These are phyloP conservation scores for Neopestalotiopsis clavispora DNA, from an alignment of 2,329 filamentous ascomycete genomes.

Conservation along the genomic window DNA sequence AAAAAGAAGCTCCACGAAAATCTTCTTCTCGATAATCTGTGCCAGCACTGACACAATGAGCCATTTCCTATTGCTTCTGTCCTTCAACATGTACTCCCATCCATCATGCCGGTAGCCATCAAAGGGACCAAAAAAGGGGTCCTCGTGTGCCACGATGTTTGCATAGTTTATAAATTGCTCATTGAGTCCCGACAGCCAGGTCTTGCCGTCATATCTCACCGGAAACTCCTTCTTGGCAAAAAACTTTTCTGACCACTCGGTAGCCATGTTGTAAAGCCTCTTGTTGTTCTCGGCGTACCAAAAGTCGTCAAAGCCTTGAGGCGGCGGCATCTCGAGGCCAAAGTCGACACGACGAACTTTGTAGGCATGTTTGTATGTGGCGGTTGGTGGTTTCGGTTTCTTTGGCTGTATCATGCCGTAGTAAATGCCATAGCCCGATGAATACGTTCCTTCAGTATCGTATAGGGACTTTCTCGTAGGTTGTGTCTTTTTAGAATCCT, in stretches of 20 bases:
- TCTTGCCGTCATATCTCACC: conserved; percentile 24
- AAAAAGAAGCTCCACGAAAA: conserved; percentile 45
- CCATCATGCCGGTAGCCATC: conserved; percentile 17
- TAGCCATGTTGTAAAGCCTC: conserved; percentile 32
- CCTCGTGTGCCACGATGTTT: conserved; percentile 38
- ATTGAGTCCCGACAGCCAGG: conserved; percentile 32
- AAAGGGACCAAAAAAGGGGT: conserved; percentile 29
- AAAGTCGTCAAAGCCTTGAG: not conserved
- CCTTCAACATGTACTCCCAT: conserved; percentile 40
- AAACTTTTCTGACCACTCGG: conserved; percentile 29
- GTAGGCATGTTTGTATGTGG: not conserved
- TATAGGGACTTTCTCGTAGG: no score
- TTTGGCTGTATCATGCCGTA: not conserved
- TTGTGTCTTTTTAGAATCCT: no score
- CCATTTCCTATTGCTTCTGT: conserved; percentile 35
- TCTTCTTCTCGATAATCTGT: conserved; percentile 42
- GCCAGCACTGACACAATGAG: conserved; percentile 42
- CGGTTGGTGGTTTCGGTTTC: not conserved
- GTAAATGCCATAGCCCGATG: no score
- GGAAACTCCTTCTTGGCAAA: conserved; percentile 31
- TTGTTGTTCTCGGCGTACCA: conserved; percentile 23
- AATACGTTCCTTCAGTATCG: no score
- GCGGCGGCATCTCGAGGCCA: not conserved
- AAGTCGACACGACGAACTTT: not conserved
- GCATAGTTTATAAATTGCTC: conserved; percentile 41